Evolutionary conservation across 2,329 filamentous ascomycete species (phyloP).

Genomic region (Bretziella fagacearum): DNA sequence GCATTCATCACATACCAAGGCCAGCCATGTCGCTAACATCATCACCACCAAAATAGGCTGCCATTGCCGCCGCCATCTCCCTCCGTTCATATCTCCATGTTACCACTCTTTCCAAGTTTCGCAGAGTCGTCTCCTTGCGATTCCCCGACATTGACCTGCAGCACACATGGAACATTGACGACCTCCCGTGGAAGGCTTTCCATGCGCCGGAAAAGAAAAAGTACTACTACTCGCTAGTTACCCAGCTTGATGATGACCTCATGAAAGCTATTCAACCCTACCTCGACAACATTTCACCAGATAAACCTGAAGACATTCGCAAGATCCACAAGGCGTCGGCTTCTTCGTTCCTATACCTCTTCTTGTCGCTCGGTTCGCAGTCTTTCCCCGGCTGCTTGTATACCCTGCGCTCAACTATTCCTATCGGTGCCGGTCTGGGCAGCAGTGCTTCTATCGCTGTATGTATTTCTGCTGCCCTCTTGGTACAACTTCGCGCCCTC

Average conservation of each 20-base stretch:
- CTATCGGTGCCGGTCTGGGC: conserved; percentile 76
- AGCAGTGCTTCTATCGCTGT: conserved; percentile 92
- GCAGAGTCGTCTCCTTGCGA: conserved; percentile 67
- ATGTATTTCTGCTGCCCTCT: conserved; percentile 66
- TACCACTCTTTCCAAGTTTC: conserved; percentile 82
- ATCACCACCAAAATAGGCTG: conserved; percentile 43
- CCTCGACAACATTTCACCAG: conserved; percentile 51
- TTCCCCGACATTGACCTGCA: conserved; percentile 83
- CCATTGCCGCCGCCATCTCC: conserved; percentile 88
- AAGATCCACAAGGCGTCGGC: conserved; percentile 76
- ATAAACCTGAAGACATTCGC: conserved; percentile 50
- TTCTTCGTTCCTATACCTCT: conserved; percentile 78
- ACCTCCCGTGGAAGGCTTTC: conserved; percentile 75
- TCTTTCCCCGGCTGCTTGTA: conserved; percentile 71
- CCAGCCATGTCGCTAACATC: conserved; percentile 3
- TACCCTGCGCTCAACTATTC: conserved; percentile 82
- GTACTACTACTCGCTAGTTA: conserved; percentile 82
- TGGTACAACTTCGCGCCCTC: conserved; percentile 75
- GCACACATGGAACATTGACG: conserved; percentile 88
- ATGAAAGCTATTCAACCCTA: conserved; percentile 66
- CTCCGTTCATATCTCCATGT: conserved; percentile 93
- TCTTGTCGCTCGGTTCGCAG: conserved; percentile 67
- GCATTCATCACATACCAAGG: not conserved
- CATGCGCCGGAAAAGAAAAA: conserved; percentile 73
- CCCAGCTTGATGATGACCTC: conserved; percentile 66